phyloP scores from a whole-genome alignment of 164 flowering plant species.

The Stephania cephalantha region DNA sequence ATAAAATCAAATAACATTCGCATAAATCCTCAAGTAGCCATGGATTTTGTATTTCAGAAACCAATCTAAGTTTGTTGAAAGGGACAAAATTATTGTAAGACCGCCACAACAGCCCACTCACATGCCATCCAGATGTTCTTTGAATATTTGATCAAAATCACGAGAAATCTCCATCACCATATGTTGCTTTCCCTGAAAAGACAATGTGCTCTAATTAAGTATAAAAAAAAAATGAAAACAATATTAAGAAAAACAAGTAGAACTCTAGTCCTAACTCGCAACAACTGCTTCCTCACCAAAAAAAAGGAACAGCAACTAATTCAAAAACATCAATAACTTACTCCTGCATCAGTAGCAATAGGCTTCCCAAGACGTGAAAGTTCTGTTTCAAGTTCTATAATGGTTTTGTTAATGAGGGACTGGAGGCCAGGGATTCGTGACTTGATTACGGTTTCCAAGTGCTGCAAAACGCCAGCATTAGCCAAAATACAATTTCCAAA shows the following conservation, averaged over 20 bases:
- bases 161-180: constrained; percentile 74
- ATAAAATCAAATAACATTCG: not conserved
- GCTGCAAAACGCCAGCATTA: constrained; percentile 38
- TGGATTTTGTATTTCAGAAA: not conserved
- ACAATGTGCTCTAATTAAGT: not conserved
- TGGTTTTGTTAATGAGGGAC: constrained; percentile 64
- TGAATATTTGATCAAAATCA: constrained; percentile 65
- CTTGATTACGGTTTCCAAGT: constrained; percentile 75
- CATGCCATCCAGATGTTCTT: constrained; percentile 88
- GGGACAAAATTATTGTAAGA: not conserved
- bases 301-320: not conserved
- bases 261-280: not conserved
- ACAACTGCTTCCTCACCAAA: not conserved
- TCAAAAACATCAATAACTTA: constrained; percentile 26
- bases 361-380: constrained; percentile 74
- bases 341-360: constrained; percentile 75
- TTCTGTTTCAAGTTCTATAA: constrained; percentile 63
- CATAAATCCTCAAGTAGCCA: not conserved
- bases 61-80: not conserved
- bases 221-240: not conserved
- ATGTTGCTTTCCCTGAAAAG: constrained; percentile 61
- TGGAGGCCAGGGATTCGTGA: constrained; percentile 75
- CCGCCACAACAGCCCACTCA: constrained; percentile 25
- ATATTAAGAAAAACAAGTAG: not conserved
- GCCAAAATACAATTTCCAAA: not conserved